phyloP scores from a whole-genome alignment of 2,329 filamentous ascomycete genomes.

The Fusarium graminum region DNA sequence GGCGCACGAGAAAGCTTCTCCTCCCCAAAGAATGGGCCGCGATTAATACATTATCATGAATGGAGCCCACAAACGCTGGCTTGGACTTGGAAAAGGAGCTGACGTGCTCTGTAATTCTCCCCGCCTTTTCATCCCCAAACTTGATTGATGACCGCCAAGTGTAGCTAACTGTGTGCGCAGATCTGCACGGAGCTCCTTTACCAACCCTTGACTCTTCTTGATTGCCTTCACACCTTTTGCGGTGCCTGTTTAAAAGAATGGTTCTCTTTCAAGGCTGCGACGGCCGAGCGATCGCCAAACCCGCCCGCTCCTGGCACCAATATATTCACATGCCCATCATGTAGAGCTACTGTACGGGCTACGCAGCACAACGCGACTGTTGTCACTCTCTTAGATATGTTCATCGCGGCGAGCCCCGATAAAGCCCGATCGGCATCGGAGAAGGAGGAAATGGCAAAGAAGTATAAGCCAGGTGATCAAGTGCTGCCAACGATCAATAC shows the following conservation, averaged over 20 bases:
- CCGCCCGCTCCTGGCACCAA: slow-evolving; percentile 62
- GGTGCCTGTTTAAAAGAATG: slow-evolving; percentile 95
- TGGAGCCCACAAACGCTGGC: slow-evolving; percentile 65
- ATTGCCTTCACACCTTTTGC: slow-evolving; percentile 96
- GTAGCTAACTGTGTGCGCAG: slow-evolving; percentile 60
- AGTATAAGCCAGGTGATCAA: slow-evolving; percentile 85
- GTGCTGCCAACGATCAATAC: slow-evolving; percentile 75
- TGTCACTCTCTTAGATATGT: slow-evolving; percentile 90
- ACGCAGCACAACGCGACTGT: slow-evolving; percentile 93
- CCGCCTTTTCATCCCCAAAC: slow-evolving; percentile 31
- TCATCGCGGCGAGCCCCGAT: slow-evolving; percentile 81
- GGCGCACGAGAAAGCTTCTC: slow-evolving; percentile 11
- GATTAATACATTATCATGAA: slow-evolving; percentile 53
- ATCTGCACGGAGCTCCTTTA: slow-evolving; percentile 97
- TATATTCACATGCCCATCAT: slow-evolving; percentile 90
- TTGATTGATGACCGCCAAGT: slow-evolving; percentile 21
- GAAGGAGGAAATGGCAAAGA: slow-evolving; percentile 78
- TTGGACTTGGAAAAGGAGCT: slow-evolving; percentile 92
- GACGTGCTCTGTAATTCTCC: slow-evolving; percentile 81
- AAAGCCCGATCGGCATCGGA: slow-evolving; percentile 78
- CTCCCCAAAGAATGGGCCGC: slow-evolving; percentile 35
- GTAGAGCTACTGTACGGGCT: slow-evolving; percentile 85
- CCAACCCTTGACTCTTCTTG: slow-evolving; percentile 89
- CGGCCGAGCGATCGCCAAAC: slow-evolving; percentile 64
- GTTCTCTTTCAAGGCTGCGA: slow-evolving; percentile 84